Conservation (phyloP, 345 rosid genomes). For the Melaleuca quinquenervia region DNA sequence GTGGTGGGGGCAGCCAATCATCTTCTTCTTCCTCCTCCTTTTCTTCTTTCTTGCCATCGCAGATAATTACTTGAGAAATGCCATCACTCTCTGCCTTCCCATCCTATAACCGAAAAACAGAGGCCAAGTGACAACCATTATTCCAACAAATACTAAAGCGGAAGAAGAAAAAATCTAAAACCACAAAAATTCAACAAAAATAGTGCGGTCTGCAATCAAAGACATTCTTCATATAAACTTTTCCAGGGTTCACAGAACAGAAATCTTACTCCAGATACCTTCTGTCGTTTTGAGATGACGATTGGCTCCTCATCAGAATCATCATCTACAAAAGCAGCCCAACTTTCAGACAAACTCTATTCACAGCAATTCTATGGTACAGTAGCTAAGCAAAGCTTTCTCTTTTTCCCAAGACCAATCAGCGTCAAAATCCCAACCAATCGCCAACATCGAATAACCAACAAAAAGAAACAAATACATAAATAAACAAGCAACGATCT, state of each 20-base stretch:
- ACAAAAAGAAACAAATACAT: not conserved
- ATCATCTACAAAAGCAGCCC: not conserved
- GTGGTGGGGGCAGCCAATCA: constrained; percentile 8
- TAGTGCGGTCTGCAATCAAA: not conserved
- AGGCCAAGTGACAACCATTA: not conserved
- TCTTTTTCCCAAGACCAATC: not conserved
- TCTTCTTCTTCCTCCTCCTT: constrained; percentile 1
- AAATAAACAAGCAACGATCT: not conserved
- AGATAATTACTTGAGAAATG: not conserved
- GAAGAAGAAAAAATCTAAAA: not conserved
- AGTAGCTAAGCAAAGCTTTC: not conserved
- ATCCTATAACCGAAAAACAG: not conserved
- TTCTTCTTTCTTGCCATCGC: not conserved
- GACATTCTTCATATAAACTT: not conserved
- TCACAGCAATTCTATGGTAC: not conserved
- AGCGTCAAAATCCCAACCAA: not conserved
- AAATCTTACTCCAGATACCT: not conserved
- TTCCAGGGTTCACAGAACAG: not conserved
- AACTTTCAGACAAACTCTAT: not conserved
- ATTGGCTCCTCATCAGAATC: not conserved
- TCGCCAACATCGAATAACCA: not conserved
- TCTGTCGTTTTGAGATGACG: not conserved
- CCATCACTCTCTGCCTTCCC: not conserved
- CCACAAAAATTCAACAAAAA: not conserved
- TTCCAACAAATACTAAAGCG: not conserved